Conservation (phyloP, 768 basidiomycete genomes). For the Pisolithus marmoratus region DNA sequence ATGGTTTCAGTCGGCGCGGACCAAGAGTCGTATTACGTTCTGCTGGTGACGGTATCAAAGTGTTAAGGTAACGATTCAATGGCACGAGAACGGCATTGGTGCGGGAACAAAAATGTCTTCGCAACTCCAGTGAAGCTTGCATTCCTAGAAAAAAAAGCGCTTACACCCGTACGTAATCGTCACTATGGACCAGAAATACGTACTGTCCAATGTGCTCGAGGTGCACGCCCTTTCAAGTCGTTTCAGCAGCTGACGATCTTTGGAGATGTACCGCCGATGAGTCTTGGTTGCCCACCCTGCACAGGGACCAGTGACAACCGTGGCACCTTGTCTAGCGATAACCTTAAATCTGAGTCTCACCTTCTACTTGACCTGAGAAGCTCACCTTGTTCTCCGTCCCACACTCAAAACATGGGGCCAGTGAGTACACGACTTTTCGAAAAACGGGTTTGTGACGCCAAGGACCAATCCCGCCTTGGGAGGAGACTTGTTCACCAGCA, state of each 20-base stretch:
- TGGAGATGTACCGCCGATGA: constrained; percentile 80
- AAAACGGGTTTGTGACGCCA: constrained; percentile 87
- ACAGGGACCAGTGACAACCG: constrained; percentile 39
- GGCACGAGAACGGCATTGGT: constrained; percentile 86
- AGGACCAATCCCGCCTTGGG: constrained; percentile 72
- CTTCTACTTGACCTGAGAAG: neutral
- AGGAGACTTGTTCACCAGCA: constrained; percentile 76
- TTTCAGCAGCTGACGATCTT: constrained; percentile 72
- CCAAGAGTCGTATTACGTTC: constrained; percentile 30
- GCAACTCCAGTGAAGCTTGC: constrained; percentile 58
- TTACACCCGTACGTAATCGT: neutral
- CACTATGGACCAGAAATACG: constrained; percentile 18
- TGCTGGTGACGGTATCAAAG: constrained; percentile 69
- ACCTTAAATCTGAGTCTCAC: neutral
- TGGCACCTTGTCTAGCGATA: constrained; percentile 6
- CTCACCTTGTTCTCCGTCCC: constrained; percentile 45
- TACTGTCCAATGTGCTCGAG: constrained; percentile 47
- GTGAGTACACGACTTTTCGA: constrained; percentile 71
- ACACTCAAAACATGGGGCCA: constrained; percentile 84
- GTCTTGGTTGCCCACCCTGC: constrained; percentile 76
- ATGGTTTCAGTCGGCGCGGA: constrained; percentile 55
- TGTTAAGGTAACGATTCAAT: constrained; percentile 85
- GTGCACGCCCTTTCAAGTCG: constrained; percentile 58
- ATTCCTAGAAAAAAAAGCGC: constrained; percentile 36
- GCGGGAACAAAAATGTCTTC: constrained; percentile 78